phyloP scores from a whole-genome alignment of 208 protist species.

The Leishmania tarentolae region DNA sequence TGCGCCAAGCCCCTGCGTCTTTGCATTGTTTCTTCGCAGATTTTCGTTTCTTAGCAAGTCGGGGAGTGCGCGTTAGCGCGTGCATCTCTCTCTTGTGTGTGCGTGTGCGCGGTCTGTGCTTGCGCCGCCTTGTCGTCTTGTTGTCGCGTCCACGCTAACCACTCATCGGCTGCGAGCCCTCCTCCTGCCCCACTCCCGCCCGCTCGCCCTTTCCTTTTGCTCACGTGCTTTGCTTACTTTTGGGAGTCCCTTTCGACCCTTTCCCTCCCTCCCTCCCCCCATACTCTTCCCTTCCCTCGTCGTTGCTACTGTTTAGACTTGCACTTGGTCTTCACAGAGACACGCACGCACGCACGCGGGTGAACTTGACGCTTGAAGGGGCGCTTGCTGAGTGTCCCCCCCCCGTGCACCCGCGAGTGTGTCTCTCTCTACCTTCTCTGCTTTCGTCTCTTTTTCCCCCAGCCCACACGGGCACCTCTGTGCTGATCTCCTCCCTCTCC shows the following conservation, averaged over 20 bases:
- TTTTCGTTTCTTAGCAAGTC: no score
- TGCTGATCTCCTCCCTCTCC: no score
- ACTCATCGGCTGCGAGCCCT: background rate
- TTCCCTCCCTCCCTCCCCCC: background rate
- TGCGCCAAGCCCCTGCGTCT: no score
- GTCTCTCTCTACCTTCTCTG: background rate
- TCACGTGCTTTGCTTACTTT: constrained; percentile 21
- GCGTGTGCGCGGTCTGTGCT: no score
- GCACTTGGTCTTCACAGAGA: background rate
- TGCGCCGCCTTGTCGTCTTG: background rate
- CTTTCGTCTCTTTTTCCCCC: background rate
- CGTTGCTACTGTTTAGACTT: no score
- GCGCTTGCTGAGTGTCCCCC: no score
- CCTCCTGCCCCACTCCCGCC: background rate
- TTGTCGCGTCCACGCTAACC: background rate
- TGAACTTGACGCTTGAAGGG: background rate
- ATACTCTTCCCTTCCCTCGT: background rate
- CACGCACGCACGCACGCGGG: background rate
- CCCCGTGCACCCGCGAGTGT: no score
- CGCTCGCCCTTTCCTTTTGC: constrained; percentile 13
- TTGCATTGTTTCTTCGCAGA: no score
- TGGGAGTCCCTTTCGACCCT: background rate
- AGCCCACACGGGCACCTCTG: background rate
- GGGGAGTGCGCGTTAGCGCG: no score
- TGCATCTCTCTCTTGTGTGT: no score